Conservation (phyloP, 2,329 filamentous ascomycete genomes). For the Cordyceps fumosorosea region DNA sequence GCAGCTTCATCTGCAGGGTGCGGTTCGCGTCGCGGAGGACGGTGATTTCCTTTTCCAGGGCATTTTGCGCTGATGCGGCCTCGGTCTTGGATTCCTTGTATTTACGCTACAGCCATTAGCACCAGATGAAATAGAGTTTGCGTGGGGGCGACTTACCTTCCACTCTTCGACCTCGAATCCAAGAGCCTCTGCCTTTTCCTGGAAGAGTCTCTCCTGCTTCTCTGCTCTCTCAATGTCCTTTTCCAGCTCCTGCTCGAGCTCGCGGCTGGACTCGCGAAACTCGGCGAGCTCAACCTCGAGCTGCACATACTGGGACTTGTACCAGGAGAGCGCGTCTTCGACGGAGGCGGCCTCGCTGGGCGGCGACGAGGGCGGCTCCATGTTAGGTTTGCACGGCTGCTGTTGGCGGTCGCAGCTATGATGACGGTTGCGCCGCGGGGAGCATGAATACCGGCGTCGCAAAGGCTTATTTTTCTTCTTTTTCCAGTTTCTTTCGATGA, state of each 20-base stretch:
- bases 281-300: constrained; percentile 87
- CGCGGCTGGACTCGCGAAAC: constrained; percentile 88
- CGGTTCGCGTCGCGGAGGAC: constrained; percentile 78
- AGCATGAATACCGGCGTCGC: background rate
- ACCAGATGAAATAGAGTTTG: background rate
- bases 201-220: constrained; percentile 78
- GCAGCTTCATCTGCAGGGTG: constrained; percentile 71
- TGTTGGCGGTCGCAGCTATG: constrained; percentile 12
- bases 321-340: constrained; percentile 82
- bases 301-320: constrained; percentile 92
- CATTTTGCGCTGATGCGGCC: constrained; percentile 74
- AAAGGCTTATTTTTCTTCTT: background rate
- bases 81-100: constrained; percentile 93
- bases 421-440: background rate
- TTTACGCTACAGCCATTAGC: constrained; percentile 59
- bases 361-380: constrained; percentile 59
- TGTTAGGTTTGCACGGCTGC: constrained; percentile 21
- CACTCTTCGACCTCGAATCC: constrained; percentile 93
- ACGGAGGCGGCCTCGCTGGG: constrained; percentile 46
- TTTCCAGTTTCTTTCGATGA: background rate
- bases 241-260: constrained; percentile 89
- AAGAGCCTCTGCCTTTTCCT: constrained; percentile 79
- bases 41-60: constrained; percentile 93
- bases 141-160: constrained; percentile 63
- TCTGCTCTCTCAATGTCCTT: constrained; percentile 94